Conservation (phyloP, 257 asterid species). For the Gentiana dahurica region DNA sequence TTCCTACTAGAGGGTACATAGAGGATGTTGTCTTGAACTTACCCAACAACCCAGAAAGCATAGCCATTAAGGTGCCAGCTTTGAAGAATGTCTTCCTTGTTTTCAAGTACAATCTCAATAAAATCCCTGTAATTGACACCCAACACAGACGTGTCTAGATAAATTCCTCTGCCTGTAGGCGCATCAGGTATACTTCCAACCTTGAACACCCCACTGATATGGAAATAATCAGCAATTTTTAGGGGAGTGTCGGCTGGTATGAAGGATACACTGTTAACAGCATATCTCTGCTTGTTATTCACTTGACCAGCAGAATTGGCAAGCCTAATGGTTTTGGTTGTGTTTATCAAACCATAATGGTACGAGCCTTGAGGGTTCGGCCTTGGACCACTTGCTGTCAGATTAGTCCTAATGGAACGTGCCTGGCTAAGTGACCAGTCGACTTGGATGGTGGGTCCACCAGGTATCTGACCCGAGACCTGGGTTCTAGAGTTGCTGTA, state of each 20-base stretch:
- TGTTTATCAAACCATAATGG: conserved; percentile 81
- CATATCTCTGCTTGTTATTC: conserved; percentile 61
- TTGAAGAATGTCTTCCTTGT: conserved; percentile 55
- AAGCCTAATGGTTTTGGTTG: conserved; percentile 54
- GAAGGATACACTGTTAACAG: conserved; percentile 73
- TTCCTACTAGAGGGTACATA: neutral
- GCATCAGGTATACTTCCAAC: conserved; percentile 48
- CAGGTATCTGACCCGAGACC: conserved; percentile 61
- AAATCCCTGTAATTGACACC: conserved; percentile 57
- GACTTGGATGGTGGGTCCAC: conserved; percentile 82
- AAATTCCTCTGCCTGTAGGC: conserved; percentile 76
- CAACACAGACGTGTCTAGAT: conserved; percentile 67
- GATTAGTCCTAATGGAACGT: conserved; percentile 76
- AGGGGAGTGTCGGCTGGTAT: conserved; percentile 60
- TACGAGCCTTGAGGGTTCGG: conserved; percentile 92
- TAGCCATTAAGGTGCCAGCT: conserved; percentile 87
- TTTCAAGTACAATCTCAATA: conserved; percentile 68
- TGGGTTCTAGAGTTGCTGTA: conserved; percentile 51
- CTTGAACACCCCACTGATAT: conserved; percentile 54
- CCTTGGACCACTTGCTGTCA: conserved; percentile 87
- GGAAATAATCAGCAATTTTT: conserved; percentile 67
- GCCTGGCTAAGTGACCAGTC: conserved; percentile 98
- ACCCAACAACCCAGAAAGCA: conserved; percentile 90
- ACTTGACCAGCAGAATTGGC: conserved; percentile 66
- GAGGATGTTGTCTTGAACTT: conserved; percentile 11